A percentile compares a stretch with the other conserved stretches of the same genome.
These are phyloP conservation scores for Solanum chilense DNA, from an alignment of 257 asterid genomes.

Conservation along the genomic window DNA sequence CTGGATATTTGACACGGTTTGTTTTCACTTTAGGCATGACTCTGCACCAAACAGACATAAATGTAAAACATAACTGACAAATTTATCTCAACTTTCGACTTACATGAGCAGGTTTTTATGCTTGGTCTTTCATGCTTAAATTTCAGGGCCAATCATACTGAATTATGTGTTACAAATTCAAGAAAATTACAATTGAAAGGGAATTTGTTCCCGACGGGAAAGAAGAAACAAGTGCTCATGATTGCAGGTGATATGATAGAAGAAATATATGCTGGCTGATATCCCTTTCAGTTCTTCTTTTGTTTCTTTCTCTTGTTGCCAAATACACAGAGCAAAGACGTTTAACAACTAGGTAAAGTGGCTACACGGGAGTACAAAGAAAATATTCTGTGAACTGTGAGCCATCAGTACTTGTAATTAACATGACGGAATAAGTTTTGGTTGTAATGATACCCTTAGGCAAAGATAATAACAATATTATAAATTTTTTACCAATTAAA, in stretches of 20 bases:
- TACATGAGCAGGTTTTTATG: background rate
- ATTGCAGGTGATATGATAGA: background rate
- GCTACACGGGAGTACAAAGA: background rate
- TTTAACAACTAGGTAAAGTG: background rate
- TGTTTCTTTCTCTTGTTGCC: background rate
- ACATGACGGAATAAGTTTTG: background rate
- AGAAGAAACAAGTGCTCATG: background rate
- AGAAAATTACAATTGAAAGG: background rate
- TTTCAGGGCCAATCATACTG: background rate
- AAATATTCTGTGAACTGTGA: background rate
- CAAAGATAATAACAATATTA: background rate
- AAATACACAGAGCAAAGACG: background rate
- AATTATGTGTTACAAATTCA: background rate
- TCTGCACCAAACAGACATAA: conserved; percentile 9
- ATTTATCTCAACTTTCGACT: background rate
- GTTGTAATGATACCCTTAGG: background rate
- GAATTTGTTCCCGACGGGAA: background rate
- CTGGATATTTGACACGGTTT: conserved; percentile 65
- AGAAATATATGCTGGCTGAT: background rate
- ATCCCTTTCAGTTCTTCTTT: background rate
- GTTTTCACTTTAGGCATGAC: conserved; percentile 94
- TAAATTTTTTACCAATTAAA: background rate
- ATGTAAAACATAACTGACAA: background rate
- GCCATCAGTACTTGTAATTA: background rate
- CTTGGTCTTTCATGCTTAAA: background rate